Conservation (phyloP, 768 basidiomycete species). For the Sporobolomyces roseus region DNA sequence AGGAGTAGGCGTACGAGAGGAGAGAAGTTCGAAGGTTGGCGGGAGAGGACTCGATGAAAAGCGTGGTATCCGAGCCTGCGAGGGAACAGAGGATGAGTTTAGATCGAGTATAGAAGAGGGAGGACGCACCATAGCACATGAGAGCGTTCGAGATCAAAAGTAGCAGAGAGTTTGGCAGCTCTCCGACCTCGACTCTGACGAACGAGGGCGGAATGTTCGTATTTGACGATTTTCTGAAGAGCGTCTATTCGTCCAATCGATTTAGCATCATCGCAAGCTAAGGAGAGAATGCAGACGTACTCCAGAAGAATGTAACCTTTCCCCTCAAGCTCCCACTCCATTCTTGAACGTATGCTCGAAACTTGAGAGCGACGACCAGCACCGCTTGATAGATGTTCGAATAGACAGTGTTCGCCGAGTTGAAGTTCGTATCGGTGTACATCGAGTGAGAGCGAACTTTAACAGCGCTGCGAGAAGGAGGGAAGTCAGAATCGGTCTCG, state of each 20-base stretch:
- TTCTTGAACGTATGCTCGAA: constrained; percentile 68
- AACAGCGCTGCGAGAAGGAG: constrained; percentile 56
- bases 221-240: constrained; percentile 61
- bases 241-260: constrained; percentile 50
- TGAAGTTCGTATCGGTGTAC: constrained; percentile 70
- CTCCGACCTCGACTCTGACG: constrained; percentile 52
- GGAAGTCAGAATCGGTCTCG: background rate
- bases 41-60: constrained; percentile 63
- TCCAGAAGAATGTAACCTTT: constrained; percentile 55
- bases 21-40: constrained; percentile 52
- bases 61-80: constrained; percentile 76
- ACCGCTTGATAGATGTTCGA: constrained; percentile 85
- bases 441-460: constrained; percentile 73
- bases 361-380: constrained; percentile 75
- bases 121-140: constrained; percentile 60
- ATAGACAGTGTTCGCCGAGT: constrained; percentile 61
- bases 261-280: too few relatives aligned
- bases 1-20: constrained; percentile 17
- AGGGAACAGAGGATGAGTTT: background rate
- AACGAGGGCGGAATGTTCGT: constrained; percentile 57
- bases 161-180: constrained; percentile 47
- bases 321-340: constrained; percentile 40
- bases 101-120: background rate
- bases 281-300: constrained; percentile 50
- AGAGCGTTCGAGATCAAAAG: constrained; percentile 55